These are phyloP conservation scores for Starmerella vitae DNA, from an alignment of 805 yeast species.

Conservation along the genomic window DNA sequence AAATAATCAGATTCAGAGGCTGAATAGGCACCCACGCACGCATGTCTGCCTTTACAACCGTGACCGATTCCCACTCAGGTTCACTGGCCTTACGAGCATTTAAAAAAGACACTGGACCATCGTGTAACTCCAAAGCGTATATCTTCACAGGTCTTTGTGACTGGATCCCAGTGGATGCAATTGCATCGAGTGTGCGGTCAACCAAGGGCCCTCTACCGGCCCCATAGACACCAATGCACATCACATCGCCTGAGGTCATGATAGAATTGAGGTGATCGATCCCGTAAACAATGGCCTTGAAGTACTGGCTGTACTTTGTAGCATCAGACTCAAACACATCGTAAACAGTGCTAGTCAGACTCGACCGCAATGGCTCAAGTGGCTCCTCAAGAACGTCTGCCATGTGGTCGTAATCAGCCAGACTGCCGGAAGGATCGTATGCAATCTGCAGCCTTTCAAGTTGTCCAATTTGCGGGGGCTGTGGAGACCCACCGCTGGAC, in stretches of 20 bases:
- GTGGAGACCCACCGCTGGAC: background rate
- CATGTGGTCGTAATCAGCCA: constrained; percentile 6
- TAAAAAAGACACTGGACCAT: constrained; percentile 41
- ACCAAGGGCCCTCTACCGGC: constrained; percentile 84
- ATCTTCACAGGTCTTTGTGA: constrained; percentile 25
- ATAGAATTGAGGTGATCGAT: constrained; percentile 24
- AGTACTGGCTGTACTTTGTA: constrained; percentile 56
- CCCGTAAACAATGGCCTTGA: constrained; percentile 47
- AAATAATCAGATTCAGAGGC: constrained; percentile 47
- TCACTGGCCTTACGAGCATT: constrained; percentile 34
- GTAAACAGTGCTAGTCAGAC: constrained; percentile 49
- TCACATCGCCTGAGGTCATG: constrained; percentile 6
- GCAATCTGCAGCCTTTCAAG: background rate
- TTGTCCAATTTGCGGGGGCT: background rate
- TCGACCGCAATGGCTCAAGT: constrained; percentile 52
- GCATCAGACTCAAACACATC: constrained; percentile 57
- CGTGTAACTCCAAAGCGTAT: constrained; percentile 61
- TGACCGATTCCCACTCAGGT: constrained; percentile 40
- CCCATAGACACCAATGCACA: constrained; percentile 47
- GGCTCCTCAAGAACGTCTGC: constrained; percentile 45
- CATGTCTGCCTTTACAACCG: constrained; percentile 45
- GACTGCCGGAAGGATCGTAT: background rate
- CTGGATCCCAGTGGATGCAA: constrained; percentile 21
- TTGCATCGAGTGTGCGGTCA: constrained; percentile 37
- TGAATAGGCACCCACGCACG: constrained; percentile 35